phyloP scores from a whole-genome alignment of 2,329 filamentous ascomycete genomes.

The Ophiostoma himal-ulmi region DNA sequence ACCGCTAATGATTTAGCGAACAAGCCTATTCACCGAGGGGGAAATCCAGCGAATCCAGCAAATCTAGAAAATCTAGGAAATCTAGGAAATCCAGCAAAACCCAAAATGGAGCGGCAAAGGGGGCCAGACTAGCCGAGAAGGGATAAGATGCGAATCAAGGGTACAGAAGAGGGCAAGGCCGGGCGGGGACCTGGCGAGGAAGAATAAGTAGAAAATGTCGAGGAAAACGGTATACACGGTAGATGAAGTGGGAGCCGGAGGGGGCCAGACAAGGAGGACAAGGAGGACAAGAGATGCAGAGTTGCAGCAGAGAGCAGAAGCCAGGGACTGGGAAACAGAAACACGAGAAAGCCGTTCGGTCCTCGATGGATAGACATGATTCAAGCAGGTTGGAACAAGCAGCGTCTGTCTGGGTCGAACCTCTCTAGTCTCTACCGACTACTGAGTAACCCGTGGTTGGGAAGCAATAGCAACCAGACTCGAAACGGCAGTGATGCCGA shows the following conservation, averaged over 20 bases:
- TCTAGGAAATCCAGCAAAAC: not conserved
- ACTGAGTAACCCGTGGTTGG: not conserved
- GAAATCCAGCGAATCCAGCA: not conserved
- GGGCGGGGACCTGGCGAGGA: not conserved
- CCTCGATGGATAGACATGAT: not conserved
- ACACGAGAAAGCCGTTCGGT: not conserved
- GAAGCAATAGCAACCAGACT: not conserved
- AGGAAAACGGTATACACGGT: not conserved
- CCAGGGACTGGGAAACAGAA: not conserved
- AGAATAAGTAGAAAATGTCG: not conserved
- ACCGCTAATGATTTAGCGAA: not conserved
- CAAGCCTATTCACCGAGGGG: conserved; percentile 6
- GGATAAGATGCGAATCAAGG: not conserved
- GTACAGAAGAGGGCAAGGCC: not conserved
- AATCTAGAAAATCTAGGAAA: no score
- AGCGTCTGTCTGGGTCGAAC: not conserved
- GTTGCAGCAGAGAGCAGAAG: not conserved
- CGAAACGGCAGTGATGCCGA: conserved; percentile 3
- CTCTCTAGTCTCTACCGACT: not conserved
- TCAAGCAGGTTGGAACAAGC: not conserved
- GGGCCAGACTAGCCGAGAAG: not conserved
- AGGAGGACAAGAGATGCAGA: not conserved
- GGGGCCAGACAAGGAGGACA: not conserved
- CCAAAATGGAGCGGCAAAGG: not conserved
- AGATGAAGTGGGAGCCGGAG: not conserved